A percentile compares a stretch with the other conserved stretches of the same genome.
Evolutionary conservation across 306 rosid species (phyloP).

Genomic region (Cucurbita ficifolia): DNA sequence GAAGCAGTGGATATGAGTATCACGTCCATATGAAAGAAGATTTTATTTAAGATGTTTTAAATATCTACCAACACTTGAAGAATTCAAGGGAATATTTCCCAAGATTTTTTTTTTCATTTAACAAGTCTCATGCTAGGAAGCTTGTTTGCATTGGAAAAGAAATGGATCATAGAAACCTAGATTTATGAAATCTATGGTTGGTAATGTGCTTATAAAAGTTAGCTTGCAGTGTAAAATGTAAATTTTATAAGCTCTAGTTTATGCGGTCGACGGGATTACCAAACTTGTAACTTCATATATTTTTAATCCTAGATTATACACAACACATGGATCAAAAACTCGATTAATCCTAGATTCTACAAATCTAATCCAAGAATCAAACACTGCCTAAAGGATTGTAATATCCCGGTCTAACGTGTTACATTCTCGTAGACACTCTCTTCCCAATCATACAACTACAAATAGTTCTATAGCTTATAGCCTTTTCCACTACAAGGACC

Average conservation of each 20-base stretch:
- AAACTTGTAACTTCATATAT: not conserved
- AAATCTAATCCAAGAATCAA: not conserved
- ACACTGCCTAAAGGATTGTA: not conserved
- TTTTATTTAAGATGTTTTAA: not conserved
- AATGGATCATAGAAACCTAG: not conserved
- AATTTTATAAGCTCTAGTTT: not conserved
- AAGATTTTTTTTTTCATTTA: not conserved
- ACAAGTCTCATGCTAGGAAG: not conserved
- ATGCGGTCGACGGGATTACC: not conserved
- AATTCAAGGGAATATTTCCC: not conserved
- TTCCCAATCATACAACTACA: not conserved
- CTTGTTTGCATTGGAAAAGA: not conserved
- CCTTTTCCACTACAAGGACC: not conserved
- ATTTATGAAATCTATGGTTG: not conserved
- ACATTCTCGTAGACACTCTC: not conserved
- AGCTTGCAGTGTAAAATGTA: not conserved
- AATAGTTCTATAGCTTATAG: not conserved
- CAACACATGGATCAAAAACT: too few species aligned
- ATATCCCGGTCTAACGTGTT: not conserved
- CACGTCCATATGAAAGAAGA: not conserved
- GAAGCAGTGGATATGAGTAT: not conserved
- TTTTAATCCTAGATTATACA: not conserved
- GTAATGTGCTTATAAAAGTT: not conserved
- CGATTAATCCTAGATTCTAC: not conserved
- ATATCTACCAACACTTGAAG: not conserved